phyloP scores from a whole-genome alignment of 805 yeast genomes.

The Lachancea sp. region DNA sequence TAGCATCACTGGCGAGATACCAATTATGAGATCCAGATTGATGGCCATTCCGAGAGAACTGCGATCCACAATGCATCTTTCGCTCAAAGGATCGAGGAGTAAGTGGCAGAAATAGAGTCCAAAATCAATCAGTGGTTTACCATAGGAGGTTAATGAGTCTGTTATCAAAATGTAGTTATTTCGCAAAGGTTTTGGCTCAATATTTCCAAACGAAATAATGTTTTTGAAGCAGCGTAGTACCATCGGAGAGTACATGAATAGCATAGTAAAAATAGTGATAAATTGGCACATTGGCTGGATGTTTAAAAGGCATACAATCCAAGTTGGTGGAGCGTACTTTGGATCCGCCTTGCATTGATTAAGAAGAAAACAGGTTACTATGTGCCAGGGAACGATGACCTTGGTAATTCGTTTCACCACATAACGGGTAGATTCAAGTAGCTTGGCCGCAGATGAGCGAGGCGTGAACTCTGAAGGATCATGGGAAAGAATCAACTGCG shows the following conservation, averaged over 20 bases:
- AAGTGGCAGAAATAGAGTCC: constrained; percentile 49
- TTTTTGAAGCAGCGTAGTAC: constrained; percentile 12
- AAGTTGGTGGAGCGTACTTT: constrained; percentile 16
- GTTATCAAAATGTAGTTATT: constrained; percentile 67
- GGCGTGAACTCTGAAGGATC: constrained; percentile 20
- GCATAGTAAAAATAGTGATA: constrained; percentile 28
- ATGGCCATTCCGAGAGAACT: constrained; percentile 4
- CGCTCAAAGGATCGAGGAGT: constrained; percentile 23
- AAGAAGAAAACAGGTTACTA: constrained; percentile 8
- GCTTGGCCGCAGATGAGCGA: constrained; percentile 35
- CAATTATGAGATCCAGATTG: constrained; percentile 28
- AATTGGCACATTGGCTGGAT: constrained; percentile 35
- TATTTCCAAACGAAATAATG: constrained; percentile 26
- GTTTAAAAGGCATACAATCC: constrained; percentile 29
- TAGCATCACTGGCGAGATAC: constrained; percentile 58
- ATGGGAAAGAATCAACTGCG: constrained; percentile 20
- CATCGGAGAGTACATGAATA: constrained; percentile 10
- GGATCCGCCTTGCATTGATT: constrained; percentile 27
- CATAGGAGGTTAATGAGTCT: constrained; percentile 78
- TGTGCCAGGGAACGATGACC: constrained; percentile 23
- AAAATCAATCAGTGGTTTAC: constrained; percentile 69
- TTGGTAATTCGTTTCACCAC: constrained; percentile 19
- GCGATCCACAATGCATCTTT: constrained; percentile 5
- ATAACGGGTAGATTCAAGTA: constrained; percentile 30
- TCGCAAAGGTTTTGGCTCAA: constrained; percentile 36